phyloP scores from a whole-genome alignment of 768 basidiomycete species.

The Paxillus rubicundulus region DNA sequence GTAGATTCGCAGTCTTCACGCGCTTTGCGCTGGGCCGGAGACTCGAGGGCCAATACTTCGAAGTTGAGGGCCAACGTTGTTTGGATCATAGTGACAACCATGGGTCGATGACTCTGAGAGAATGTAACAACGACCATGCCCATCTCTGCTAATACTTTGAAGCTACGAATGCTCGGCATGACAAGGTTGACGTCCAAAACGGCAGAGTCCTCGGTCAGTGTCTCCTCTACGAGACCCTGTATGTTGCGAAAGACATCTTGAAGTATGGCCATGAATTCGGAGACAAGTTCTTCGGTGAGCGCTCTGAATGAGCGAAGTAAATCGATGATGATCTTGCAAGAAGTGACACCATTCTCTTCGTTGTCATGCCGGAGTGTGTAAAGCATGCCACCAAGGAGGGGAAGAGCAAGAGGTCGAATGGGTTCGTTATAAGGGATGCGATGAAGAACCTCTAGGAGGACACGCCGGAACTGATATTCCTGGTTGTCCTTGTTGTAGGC shows the following conservation, averaged over 20 bases:
- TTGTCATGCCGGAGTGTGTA: slow-evolving; percentile 85
- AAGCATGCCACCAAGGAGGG: slow-evolving; percentile 79
- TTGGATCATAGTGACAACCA: slow-evolving; percentile 65
- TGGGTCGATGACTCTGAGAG: slow-evolving; percentile 72
- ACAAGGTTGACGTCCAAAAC: slow-evolving; percentile 54
- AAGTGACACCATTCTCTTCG: slow-evolving; percentile 89
- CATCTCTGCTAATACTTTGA: slow-evolving; percentile 94
- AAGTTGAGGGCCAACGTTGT: slow-evolving; percentile 76
- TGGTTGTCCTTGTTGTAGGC: slow-evolving; percentile 62
- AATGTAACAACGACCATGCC: slow-evolving; percentile 89
- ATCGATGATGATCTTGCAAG: slow-evolving; percentile 91
- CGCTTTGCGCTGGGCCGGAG: slow-evolving; percentile 76
- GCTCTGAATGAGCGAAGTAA: slow-evolving; percentile 75
- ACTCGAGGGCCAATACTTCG: slow-evolving; percentile 72
- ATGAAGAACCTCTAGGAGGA: slow-evolving; percentile 85
- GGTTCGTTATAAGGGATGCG: slow-evolving; percentile 80
- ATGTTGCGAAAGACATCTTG: slow-evolving; percentile 77
- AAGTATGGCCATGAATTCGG: slow-evolving; percentile 79
- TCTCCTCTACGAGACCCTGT: slow-evolving; percentile 65
- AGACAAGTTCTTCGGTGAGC: slow-evolving; percentile 67
- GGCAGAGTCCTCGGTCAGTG: slow-evolving; percentile 66
- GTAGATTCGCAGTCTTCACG: slow-evolving; percentile 77
- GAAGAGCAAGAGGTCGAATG: slow-evolving; percentile 62
- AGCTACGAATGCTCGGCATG: slow-evolving; percentile 76
- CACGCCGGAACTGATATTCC: slow-evolving; percentile 82